Evolutionary conservation across 2,329 filamentous ascomycete species (phyloP), one percentile per base, ranked within the genome.

Genomic region (Diaporthe destruens): DNA sequence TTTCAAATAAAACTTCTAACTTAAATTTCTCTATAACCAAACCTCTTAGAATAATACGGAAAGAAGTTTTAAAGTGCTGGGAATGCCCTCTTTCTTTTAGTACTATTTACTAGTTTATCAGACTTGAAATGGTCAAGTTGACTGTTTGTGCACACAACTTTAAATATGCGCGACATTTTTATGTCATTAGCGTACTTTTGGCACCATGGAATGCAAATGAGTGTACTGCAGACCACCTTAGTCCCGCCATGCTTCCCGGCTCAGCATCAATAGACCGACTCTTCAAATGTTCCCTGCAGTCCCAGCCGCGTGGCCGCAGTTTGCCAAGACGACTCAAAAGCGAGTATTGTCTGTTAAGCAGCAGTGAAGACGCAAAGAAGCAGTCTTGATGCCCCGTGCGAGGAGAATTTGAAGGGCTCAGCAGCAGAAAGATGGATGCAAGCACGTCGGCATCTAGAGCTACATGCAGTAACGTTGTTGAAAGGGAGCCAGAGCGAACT

Each of bases 271-370:
- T 65, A 65, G 42, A 65, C 14, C 39, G 29, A 65, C 44, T 34
- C 61, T 65, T n/a, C n/a, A n/a, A n/a, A n/a, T n/a, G n/a, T n/a
- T 32, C 44, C 59, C 61, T 65, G 61, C 61, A 53, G 32, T 47
- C 20, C 61, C 61, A 34, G 61, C 61, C 44, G 61, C 61, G 61
- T 66, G 61, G 61, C 47, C 61, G 47, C 61, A 66, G 47, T 39
- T 9, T 34, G 61, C 61, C 61, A 65, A 65, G 61, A 20, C 25
- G 29, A 25, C 44, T 65, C 61, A 25, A 51, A 16, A 53, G 47
- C 20, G 61, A 66, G 61, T 34, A 18, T 29, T 51, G 20, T 49
- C 61, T 65, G 42, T 36, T 7, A 6, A 23, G 32, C 44, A 36
- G 34, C 29, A 51, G 29, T 14, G 14, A 51, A 6, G 44, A 14